Conservation (phyloP, 2,329 filamentous ascomycete species). For the Talaromyces sp. region DNA sequence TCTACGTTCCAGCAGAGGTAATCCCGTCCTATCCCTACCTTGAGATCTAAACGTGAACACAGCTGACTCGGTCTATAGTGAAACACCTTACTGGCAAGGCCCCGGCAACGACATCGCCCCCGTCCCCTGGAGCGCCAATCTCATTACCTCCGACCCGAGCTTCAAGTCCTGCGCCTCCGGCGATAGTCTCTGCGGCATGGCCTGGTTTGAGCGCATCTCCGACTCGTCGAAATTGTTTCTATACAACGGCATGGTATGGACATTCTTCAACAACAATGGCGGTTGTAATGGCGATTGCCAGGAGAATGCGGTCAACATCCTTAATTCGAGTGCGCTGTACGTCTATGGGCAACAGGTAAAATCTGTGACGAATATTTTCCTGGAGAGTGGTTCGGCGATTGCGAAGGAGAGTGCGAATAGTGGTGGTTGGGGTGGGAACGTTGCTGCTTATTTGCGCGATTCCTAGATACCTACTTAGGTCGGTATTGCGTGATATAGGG, state of each 20-base stretch:
- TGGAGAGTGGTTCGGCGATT: conserved; percentile 24
- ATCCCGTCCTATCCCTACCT: background rate
- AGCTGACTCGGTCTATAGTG: conserved; percentile 28
- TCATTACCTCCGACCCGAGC: conserved; percentile 25
- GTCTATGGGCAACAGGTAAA: conserved; percentile 31
- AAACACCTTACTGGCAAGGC: conserved; percentile 51
- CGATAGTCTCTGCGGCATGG: conserved; percentile 37
- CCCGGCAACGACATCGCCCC: conserved; percentile 31
- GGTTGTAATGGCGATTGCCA: conserved; percentile 31
- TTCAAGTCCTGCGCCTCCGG: conserved; percentile 28
- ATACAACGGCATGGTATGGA: conserved; percentile 41
- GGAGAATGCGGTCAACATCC: conserved; percentile 32
- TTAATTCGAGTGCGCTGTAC: conserved; percentile 26
- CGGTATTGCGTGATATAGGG: background rate
- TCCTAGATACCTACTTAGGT: background rate
- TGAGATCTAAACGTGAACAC: too few species aligned
- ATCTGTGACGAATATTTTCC: conserved; percentile 28
- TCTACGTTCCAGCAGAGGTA: conserved; percentile 39
- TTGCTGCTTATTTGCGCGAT: conserved; percentile 28
- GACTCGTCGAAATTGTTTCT: conserved; percentile 32
- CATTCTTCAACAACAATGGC: conserved; percentile 39
- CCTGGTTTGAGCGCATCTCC: conserved; percentile 29
- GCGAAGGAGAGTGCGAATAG: conserved; percentile 28
- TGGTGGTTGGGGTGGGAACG: conserved; percentile 35
- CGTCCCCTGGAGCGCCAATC: conserved; percentile 25